Percentiles rank a stretch among this genome's conserved stretches.
These are phyloP conservation scores for Vinca minor DNA, from an alignment of 257 asterid species.

Conservation along the genomic window DNA sequence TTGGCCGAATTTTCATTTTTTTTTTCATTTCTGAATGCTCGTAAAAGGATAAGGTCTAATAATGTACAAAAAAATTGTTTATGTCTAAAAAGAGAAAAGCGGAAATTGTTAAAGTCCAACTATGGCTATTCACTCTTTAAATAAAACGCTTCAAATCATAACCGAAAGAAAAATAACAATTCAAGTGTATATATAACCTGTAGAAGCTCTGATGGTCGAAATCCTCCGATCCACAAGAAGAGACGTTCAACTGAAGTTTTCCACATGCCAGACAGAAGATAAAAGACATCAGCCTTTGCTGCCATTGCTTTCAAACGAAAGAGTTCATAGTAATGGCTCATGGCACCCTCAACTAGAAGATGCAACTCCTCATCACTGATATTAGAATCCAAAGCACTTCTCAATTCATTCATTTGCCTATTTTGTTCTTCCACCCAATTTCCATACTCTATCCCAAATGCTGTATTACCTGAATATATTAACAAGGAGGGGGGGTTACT, in stretches of 20 bases:
- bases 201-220: slow-evolving; percentile 79
- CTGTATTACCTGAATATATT: slow-evolving; percentile 39
- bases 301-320: slow-evolving; percentile 73
- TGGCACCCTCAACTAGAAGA: slow-evolving; percentile 43
- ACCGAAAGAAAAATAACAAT: not conserved
- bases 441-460: slow-evolving; percentile 69
- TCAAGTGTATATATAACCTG: slow-evolving; percentile 37
- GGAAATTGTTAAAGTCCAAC: too few species aligned
- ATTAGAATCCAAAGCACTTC: slow-evolving; percentile 50
- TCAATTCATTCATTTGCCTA: slow-evolving; percentile 42
- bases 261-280: slow-evolving; percentile 81
- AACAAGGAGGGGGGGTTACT: not conserved
- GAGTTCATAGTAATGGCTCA: slow-evolving; percentile 63
- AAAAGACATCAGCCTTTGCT: slow-evolving; percentile 71
- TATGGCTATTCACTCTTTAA: too few species aligned
- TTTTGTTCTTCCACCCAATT: slow-evolving; percentile 81
- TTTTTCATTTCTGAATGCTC: too few species aligned
- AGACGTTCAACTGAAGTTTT: slow-evolving; percentile 79
- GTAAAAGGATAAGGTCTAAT: too few species aligned
- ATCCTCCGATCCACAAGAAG: slow-evolving; percentile 91
- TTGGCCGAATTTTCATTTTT: too few species aligned
- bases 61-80: too few species aligned
- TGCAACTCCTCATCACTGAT: slow-evolving; percentile 49
- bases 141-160: not conserved
- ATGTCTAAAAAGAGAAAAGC: too few species aligned